Percentiles rank a stretch among this genome's conserved stretches.
phyloP scores from a whole-genome alignment of 352 stramenopile genomes.

The Saprolegnia diclina region DNA sequence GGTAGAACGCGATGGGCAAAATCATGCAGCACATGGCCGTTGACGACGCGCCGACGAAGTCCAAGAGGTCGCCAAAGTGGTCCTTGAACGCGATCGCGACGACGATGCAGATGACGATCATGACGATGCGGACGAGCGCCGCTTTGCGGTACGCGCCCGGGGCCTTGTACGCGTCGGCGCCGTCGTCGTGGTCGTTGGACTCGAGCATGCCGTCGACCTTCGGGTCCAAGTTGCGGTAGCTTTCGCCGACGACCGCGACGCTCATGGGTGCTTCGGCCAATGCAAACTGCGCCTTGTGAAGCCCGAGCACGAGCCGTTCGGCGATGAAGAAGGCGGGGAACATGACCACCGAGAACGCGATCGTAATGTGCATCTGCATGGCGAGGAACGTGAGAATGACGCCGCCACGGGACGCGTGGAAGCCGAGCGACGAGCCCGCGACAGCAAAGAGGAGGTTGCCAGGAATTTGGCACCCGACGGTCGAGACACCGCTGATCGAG shows the following conservation, averaged over 20 bases:
- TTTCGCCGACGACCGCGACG: background rate
- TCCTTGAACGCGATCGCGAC: background rate
- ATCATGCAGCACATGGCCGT: constrained; percentile 28
- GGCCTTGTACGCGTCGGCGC: background rate
- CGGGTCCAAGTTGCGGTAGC: background rate
- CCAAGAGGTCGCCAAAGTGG: constrained; percentile 19
- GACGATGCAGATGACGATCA: constrained; percentile 25
- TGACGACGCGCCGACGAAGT: constrained; percentile 24
- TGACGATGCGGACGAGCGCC: constrained; percentile 7
- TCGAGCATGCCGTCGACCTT: background rate
- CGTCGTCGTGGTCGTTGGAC: background rate
- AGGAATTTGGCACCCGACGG: constrained; percentile 25
- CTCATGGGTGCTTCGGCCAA: constrained; percentile 10
- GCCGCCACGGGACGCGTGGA: constrained; percentile 4
- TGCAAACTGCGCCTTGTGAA: constrained; percentile 32
- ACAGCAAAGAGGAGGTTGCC: constrained; percentile 72
- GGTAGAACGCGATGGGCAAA: constrained; percentile 25
- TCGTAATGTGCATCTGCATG: constrained; percentile 49
- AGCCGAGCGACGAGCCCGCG: constrained; percentile 22
- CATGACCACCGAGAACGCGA: constrained; percentile 42
- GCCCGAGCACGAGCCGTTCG: constrained; percentile 39
- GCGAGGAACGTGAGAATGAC: constrained; percentile 23
- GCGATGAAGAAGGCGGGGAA: constrained; percentile 44
- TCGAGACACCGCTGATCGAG: constrained; percentile 44
- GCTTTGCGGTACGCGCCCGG: constrained; percentile 8